Base-by-base conservation (phyloP, 2,329 filamentous ascomycete genomes). In the Colletotrichum sp. region DNA sequence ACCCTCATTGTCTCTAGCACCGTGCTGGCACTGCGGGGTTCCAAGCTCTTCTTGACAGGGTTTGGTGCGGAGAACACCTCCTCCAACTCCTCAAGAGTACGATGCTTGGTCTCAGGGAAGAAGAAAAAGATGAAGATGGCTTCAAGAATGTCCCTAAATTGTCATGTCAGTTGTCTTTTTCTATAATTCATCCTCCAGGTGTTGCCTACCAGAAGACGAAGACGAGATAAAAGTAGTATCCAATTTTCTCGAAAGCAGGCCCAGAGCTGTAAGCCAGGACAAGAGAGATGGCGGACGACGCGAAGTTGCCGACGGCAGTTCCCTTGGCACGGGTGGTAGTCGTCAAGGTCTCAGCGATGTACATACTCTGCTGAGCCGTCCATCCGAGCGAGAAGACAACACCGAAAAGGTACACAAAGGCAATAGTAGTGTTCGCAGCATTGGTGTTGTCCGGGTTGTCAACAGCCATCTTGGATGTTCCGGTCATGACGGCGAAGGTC, bases 321-420 rank as follows among this genome's bases (percentile, higher is more conserved):
- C 86, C 86, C 80, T 88, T 88, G 76, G 86, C 86, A 7, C 88
- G 84, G 1, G 86, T 89, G 8, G 85, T 81, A 1, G 87, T 89
- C 0, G 85, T 84, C 6, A 89, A 81, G 0, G 85, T 87, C 77
- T 89, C 88, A 6, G 87, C 87, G 26, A 89, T 88, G 77, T 89
- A 89, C 80, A 89, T 87, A 71, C 84, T 85, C 75, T 89, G 87
- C n/a, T 90, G 82, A 0, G 89, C 88, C 0, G 88, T 90, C 86
- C 87, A 89, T 1, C 88, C 88, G 16, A 90, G 86, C 0, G 87
- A 88, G 79, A 89, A 90, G 3, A 88, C 86, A 32, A 89, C 86
- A 5, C 88, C 88, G 52, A 90, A 90, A 12, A 90, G 83, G 78
- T 89, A 90, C 52, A 91, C 88, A 71, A 90, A 87, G 7, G 88